Conservation (phyloP, 306 rosid species). For the Cucumis melo region DNA sequence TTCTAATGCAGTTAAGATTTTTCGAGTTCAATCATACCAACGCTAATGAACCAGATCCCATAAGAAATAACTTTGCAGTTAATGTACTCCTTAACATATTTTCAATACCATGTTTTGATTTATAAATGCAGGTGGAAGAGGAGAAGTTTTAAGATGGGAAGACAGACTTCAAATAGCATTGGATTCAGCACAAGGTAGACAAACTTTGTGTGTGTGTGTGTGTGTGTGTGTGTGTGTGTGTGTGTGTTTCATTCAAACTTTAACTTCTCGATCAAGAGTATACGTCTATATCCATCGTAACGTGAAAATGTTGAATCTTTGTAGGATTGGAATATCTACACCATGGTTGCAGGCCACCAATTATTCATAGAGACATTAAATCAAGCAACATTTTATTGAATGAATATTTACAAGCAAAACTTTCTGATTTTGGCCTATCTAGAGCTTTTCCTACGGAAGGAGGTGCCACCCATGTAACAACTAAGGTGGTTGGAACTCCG, state of each 20-base stretch:
- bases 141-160: neutral
- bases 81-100: too few relatives aligned
- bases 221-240: too few relatives aligned
- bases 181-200: neutral
- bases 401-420: neutral
- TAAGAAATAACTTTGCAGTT: too few relatives aligned
- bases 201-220: too few relatives aligned
- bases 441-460: neutral
- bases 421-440: neutral
- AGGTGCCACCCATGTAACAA: neutral
- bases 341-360: neutral
- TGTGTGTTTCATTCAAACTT: too few relatives aligned
- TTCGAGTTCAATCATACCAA: too few relatives aligned
- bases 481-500: neutral
- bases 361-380: conserved; percentile 1
- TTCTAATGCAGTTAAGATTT: too few relatives aligned
- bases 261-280: too few relatives aligned
- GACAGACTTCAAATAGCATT: neutral
- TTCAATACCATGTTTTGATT: too few relatives aligned
- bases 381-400: neutral
- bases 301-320: neutral
- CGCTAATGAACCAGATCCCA: too few relatives aligned
- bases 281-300: neutral
- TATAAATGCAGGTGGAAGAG: neutral
- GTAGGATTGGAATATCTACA: conserved; percentile 6